These are phyloP conservation scores for Lobosporangium transversale DNA, from an alignment of 192 early-diverging fungal genomes.

Conservation along the genomic window DNA sequence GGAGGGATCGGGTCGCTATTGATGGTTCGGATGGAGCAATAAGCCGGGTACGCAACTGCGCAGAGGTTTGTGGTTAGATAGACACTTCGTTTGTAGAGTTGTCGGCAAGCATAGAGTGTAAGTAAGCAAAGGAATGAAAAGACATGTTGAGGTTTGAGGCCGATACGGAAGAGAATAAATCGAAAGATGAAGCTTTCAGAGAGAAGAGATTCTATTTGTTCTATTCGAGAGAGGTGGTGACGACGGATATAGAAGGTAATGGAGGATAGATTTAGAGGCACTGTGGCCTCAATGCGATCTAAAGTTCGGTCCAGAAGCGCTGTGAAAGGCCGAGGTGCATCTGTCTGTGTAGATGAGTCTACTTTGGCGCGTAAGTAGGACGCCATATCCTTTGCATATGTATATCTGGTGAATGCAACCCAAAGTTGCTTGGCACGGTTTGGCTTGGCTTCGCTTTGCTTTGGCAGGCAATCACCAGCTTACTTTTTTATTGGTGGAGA, in stretches of 20 bases:
- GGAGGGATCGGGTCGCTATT: constrained; percentile 43
- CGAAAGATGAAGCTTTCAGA: constrained; percentile 41
- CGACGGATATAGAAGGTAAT: constrained; percentile 54
- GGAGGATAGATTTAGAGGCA: constrained; percentile 56
- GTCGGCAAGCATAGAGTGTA: constrained; percentile 27
- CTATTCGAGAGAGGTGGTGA: constrained; percentile 48
- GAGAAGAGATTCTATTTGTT: constrained; percentile 34
- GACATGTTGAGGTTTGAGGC: constrained; percentile 46
- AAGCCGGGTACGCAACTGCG: constrained; percentile 63
- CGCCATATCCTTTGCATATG: constrained; percentile 23
- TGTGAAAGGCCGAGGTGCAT: constrained; percentile 51
- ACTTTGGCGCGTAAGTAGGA: constrained; percentile 48
- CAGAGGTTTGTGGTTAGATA: constrained; percentile 57
- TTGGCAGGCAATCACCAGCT: too few relatives aligned
- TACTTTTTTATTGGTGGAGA: too few relatives aligned
- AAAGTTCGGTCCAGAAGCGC: constrained; percentile 42
- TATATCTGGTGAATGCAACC: background rate
- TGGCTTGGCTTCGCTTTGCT: too few relatives aligned
- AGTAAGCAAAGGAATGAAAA: constrained; percentile 39
- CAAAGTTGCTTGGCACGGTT: too few relatives aligned
- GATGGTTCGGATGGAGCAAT: constrained; percentile 57
- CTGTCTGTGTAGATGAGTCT: constrained; percentile 47
- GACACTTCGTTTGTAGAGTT: constrained; percentile 51
- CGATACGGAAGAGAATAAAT: constrained; percentile 38
- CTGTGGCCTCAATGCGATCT: constrained; percentile 42